Conservation (phyloP, 1,284 basidiomycete genomes). For the Uromyces viciae-fabae region DNA sequence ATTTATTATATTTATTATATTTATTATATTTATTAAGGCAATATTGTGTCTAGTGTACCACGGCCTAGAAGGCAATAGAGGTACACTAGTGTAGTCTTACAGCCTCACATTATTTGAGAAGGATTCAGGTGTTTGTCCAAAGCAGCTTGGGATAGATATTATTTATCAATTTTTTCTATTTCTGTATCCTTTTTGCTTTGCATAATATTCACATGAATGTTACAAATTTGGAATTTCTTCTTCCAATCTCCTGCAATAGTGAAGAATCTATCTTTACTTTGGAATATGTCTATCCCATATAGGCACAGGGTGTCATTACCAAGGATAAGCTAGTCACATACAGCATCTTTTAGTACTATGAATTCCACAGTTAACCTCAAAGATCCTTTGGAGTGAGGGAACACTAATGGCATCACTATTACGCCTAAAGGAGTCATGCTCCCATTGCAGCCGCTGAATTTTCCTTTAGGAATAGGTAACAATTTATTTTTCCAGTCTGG, state of each 20-base stretch:
- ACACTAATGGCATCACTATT: background rate
- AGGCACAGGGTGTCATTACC: background rate
- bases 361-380: background rate
- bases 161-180: no score
- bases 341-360: background rate
- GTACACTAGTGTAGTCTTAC: no score
- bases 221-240: slow-evolving; percentile 1
- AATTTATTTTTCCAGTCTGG: background rate
- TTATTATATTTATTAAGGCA: no score
- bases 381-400: background rate
- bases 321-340: background rate
- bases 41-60: no score
- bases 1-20: no score
- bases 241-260: background rate
- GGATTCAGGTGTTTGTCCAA: no score
- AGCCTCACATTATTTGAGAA: no score
- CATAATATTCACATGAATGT: background rate
- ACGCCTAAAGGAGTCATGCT: background rate
- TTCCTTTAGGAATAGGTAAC: background rate
- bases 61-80: no score
- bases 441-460: background rate
- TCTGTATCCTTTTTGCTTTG: no score
- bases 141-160: no score
- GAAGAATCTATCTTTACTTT: background rate
- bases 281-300: background rate